phyloP scores from a whole-genome alignment of 225 moss, liverwort and hornwort species.

The Takakia lepidozioides region DNA sequence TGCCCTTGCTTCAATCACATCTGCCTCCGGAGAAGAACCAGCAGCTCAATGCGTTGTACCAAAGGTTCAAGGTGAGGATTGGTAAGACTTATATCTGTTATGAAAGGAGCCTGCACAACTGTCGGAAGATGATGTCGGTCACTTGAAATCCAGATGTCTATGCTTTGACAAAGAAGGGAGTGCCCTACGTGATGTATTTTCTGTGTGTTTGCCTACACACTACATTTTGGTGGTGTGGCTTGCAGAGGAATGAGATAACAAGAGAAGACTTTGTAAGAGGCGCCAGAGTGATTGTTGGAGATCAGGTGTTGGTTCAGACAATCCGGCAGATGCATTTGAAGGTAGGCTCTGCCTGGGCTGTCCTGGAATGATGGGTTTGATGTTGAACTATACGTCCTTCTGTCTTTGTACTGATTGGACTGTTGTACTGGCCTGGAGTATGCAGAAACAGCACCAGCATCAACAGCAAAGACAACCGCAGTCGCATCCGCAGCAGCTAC shows the following conservation, averaged over 20 bases:
- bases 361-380: too few relatives aligned
- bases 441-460: constrained; percentile 47
- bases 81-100: too few relatives aligned
- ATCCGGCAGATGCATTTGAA: constrained; percentile 92
- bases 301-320: constrained; percentile 82
- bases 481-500: constrained; percentile 37
- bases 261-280: constrained; percentile 98
- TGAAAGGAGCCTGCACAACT: too few relatives aligned
- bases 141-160: too few relatives aligned
- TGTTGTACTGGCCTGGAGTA: too few relatives aligned
- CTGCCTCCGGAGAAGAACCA: constrained; percentile 78
- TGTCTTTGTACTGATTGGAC: too few relatives aligned
- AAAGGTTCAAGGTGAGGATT: constrained; percentile 91
- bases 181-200: too few relatives aligned
- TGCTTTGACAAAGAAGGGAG: too few relatives aligned
- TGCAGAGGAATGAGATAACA: constrained; percentile 85
- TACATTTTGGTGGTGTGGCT: constrained; percentile 7
- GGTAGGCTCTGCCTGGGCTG: too few relatives aligned
- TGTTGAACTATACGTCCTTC: too few relatives aligned
- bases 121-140: too few relatives aligned
- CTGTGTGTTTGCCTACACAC: too few relatives aligned
- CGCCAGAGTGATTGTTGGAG: constrained; percentile 88
- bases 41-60: constrained; percentile 59
- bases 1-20: constrained; percentile 96
- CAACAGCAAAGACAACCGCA: constrained; percentile 32